These are phyloP conservation scores for Kockovaella imperatae DNA, from an alignment of 768 basidiomycete species.

Conservation along the genomic window DNA sequence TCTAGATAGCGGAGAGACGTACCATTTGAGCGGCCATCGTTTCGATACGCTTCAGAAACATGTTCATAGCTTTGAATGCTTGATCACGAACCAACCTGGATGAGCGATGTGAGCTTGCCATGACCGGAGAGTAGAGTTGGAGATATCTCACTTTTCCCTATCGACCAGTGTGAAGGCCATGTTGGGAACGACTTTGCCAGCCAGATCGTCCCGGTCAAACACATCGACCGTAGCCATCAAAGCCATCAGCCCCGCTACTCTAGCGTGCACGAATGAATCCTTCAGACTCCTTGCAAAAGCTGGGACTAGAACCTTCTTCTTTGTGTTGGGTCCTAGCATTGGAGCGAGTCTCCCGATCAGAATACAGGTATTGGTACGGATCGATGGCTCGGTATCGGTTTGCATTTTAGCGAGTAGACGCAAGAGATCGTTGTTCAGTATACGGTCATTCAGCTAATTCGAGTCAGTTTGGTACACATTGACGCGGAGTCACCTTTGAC, in stretches of 20 bases:
- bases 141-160: conserved; percentile 78
- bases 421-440: conserved; percentile 92
- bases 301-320: conserved; percentile 91
- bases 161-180: conserved; percentile 74
- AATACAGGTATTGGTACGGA: conserved; percentile 95
- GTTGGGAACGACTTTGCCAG: conserved; percentile 78
- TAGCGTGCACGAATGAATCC: conserved; percentile 83
- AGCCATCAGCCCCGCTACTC: conserved; percentile 90
- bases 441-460: conserved; percentile 72
- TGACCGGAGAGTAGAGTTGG: not conserved
- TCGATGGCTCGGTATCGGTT: conserved; percentile 83
- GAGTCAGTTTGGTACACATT: not conserved
- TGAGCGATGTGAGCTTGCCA: not conserved
- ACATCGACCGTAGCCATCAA: conserved; percentile 90
- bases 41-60: conserved; percentile 79
- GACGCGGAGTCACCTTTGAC: conserved; percentile 59
- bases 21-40: conserved; percentile 75
- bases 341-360: conserved; percentile 86
- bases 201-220: conserved; percentile 80
- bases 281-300: conserved; percentile 84
- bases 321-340: conserved; percentile 74
- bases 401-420: conserved; percentile 88
- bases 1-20: conserved; percentile 14
- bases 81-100: conserved; percentile 84
- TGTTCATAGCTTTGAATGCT: conserved; percentile 83